Percentiles rank a stretch among this genome's conserved stretches.
These are phyloP conservation scores for Diaporthe helianthi DNA, from an alignment of 2,329 filamentous ascomycete species.

Conservation along the genomic window DNA sequence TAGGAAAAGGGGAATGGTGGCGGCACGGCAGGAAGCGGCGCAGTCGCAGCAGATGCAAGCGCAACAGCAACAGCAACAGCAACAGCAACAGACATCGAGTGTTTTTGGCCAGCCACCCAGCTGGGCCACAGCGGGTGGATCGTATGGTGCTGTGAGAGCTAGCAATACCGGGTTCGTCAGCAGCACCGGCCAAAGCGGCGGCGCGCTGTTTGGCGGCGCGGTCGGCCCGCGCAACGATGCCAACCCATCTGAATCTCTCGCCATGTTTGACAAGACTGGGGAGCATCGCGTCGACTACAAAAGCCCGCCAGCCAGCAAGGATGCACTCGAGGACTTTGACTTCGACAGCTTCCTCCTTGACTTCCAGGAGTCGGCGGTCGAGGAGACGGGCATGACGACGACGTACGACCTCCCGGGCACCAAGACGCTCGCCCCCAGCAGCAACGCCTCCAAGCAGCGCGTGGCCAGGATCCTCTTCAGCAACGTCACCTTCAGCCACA, in stretches of 20 bases:
- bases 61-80: not conserved
- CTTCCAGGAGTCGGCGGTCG: slow-evolving; percentile 61
- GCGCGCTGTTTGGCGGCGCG: not conserved
- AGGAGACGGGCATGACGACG: slow-evolving; percentile 65
- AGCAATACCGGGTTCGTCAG: not conserved
- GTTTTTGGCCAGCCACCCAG: too few species aligned
- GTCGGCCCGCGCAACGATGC: not conserved
- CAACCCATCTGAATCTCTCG: not conserved
- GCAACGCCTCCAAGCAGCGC: slow-evolving; percentile 62
- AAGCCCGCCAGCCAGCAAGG: slow-evolving; percentile 13
- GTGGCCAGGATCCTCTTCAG: slow-evolving; percentile 62
- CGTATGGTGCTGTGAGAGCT: not conserved
- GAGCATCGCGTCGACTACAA: not conserved
- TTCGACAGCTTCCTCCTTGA: slow-evolving; percentile 39
- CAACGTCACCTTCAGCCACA: slow-evolving; percentile 61
- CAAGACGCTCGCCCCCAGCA: slow-evolving; percentile 62
- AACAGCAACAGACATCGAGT: not conserved
- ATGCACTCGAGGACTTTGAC: slow-evolving; percentile 31
- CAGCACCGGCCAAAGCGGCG: not conserved
- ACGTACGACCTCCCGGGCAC: slow-evolving; percentile 66
- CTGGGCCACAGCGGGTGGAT: not conserved
- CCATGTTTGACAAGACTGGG: too few species aligned
- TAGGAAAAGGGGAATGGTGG: too few species aligned
- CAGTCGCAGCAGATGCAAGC: not conserved
- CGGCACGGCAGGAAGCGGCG: too few species aligned